Conservation (phyloP, 2,329 filamentous ascomycete species). For the Ascochyta lentis region DNA sequence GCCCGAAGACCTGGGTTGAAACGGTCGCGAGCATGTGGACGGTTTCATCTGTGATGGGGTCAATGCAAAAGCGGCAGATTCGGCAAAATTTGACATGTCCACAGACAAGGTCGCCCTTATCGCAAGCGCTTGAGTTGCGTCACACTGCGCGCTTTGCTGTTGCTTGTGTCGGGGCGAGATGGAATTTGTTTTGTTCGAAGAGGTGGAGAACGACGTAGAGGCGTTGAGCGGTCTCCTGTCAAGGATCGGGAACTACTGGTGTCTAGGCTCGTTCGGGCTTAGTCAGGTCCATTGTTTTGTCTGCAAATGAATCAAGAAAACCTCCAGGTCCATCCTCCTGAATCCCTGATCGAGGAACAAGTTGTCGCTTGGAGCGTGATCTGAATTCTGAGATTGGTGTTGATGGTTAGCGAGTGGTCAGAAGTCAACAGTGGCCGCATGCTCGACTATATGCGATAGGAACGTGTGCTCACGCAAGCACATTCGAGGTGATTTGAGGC, state of each 20-base stretch:
- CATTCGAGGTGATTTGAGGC: slow-evolving; percentile 13
- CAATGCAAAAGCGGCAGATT: slow-evolving; percentile 29
- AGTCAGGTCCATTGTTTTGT: neutral
- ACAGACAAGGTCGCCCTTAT: neutral
- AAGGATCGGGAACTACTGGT: slow-evolving; percentile 3
- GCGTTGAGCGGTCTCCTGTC: slow-evolving; percentile 6
- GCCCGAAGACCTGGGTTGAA: slow-evolving; percentile 44
- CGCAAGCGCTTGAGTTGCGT: slow-evolving; percentile 8
- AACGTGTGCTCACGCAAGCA: neutral
- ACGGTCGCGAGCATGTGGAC: slow-evolving; percentile 34
- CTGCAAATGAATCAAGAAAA: slow-evolving; percentile 2
- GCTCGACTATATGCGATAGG: neutral
- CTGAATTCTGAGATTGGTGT: neutral
- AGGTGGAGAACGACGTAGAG: slow-evolving; percentile 6
- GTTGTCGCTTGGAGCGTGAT: neutral
- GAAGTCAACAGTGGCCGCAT: neutral
- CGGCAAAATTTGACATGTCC: neutral
- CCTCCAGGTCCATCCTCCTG: neutral
- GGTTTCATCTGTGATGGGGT: slow-evolving; percentile 43
- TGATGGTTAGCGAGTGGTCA: no score
- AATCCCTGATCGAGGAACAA: neutral
- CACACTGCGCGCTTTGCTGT: slow-evolving; percentile 11
- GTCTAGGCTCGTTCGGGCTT: neutral
- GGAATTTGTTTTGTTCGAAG: neutral
- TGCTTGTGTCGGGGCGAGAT: neutral